A percentile compares a stretch with the other conserved stretches of the same genome.
phyloP scores from a whole-genome alignment of 2,329 filamentous ascomycete species.

The Hypoxylon sp. region DNA sequence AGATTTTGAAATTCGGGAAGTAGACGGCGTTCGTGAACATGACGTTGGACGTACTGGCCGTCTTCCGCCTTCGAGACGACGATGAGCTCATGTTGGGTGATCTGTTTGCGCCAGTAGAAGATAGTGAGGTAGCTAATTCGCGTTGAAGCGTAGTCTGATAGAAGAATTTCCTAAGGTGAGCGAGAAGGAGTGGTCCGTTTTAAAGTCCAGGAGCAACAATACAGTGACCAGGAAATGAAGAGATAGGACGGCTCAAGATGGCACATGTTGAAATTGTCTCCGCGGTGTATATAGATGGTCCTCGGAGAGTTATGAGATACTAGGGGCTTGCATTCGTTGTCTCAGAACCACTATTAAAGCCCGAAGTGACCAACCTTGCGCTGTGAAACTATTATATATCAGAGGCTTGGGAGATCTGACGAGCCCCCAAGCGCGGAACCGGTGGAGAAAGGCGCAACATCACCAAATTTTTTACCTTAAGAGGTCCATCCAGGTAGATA shows the following conservation, averaged over 20 bases:
- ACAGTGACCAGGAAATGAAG: slow-evolving; percentile 25
- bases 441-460: slow-evolving; percentile 48
- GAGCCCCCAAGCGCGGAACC: slow-evolving; percentile 41
- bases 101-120: not conserved
- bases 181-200: slow-evolving; percentile 17
- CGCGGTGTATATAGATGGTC: slow-evolving; percentile 31
- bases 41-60: slow-evolving; percentile 61
- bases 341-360: slow-evolving; percentile 41
- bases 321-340: slow-evolving; percentile 36
- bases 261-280: slow-evolving; percentile 38
- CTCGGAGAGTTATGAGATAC: slow-evolving; percentile 31
- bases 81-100: slow-evolving; percentile 56
- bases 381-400: slow-evolving; percentile 40
- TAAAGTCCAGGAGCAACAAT: slow-evolving; percentile 27
- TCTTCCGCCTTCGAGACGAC: slow-evolving; percentile 60
- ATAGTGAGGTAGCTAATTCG: slow-evolving; percentile 12
- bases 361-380: slow-evolving; percentile 36
- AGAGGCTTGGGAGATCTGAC: slow-evolving; percentile 41
- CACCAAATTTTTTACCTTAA: slow-evolving; percentile 42
- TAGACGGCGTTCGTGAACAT: slow-evolving; percentile 82
- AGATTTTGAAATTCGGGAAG: slow-evolving; percentile 84
- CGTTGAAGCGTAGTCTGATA: slow-evolving; percentile 8
- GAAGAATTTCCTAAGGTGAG: not conserved
- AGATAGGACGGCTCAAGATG: slow-evolving; percentile 28
- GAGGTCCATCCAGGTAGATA: slow-evolving; percentile 41